Percentiles rank a stretch among this genome's conserved stretches.
phyloP scores from a whole-genome alignment of 192 early-diverging fungal species.

The Backusella parvicylindrica region DNA sequence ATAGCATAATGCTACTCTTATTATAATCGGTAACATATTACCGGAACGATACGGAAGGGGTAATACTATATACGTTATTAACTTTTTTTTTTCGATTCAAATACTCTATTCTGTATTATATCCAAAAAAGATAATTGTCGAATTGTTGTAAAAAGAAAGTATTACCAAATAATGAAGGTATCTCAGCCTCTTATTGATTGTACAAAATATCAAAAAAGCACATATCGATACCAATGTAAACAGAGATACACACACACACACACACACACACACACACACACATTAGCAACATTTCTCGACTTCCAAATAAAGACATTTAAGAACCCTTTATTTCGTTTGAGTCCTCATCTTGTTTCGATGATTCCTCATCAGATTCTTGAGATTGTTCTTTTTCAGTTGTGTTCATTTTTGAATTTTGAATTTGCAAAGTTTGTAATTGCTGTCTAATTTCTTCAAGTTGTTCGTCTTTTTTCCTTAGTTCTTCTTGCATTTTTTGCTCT shows the following conservation, averaged over 20 bases:
- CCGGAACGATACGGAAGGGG: background rate
- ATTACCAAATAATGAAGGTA: background rate
- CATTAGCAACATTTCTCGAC: background rate
- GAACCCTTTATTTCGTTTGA: background rate
- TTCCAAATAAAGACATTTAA: background rate
- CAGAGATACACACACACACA: background rate
- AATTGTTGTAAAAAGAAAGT: background rate
- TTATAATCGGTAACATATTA: background rate
- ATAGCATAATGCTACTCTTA: background rate
- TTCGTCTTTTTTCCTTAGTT: background rate
- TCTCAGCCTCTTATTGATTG: background rate
- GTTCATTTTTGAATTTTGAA: slow-evolving; percentile 4
- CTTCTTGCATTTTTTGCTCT: background rate
- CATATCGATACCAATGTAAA: background rate
- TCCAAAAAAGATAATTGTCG: background rate
- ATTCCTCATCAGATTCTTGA: background rate
- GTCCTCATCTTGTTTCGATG: background rate
- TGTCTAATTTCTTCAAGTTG: slow-evolving; percentile 5
- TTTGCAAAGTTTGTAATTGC: background rate
- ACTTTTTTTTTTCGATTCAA: background rate
- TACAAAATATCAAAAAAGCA: background rate
- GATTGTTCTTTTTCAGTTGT: background rate
- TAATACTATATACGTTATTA: background rate
- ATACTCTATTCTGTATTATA: too few species aligned
- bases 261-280: background rate